Evolutionary conservation across 2,329 filamentous ascomycete species (phyloP).

Genomic region (Calonectria pteridis): DNA sequence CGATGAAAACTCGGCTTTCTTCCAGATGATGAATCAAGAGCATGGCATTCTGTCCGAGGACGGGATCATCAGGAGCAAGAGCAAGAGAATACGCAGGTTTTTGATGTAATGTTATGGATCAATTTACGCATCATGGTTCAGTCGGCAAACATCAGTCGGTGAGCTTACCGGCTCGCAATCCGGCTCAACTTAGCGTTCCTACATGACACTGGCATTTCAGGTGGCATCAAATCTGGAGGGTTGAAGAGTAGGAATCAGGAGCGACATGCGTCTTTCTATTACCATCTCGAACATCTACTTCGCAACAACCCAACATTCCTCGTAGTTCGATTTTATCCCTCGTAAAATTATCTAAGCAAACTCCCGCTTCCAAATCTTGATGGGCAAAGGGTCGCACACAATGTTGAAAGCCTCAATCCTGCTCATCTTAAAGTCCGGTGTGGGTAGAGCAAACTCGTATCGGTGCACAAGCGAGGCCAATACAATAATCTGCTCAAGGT

Average conservation of each 20-base stretch:
- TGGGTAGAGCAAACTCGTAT: slow-evolving; percentile 51
- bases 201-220: neutral
- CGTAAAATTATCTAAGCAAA: slow-evolving; percentile 12
- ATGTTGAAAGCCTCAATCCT: slow-evolving; percentile 30
- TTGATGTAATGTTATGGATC: neutral
- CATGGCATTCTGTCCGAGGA: neutral
- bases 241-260: neutral
- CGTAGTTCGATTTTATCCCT: too few relatives aligned
- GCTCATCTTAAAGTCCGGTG: slow-evolving; percentile 20
- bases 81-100: neutral
- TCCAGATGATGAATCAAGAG: neutral
- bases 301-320: neutral
- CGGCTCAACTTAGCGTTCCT: neutral
- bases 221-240: neutral
- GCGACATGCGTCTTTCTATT: neutral
- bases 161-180: neutral
- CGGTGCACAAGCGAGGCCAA: slow-evolving; percentile 55
- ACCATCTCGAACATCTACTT: neutral
- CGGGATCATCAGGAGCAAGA: neutral
- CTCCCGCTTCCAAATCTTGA: slow-evolving; percentile 32
- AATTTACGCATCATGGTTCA: neutral
- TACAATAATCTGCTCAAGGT: slow-evolving; percentile 59
- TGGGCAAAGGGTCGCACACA: slow-evolving; percentile 20
- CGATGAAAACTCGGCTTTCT: neutral
- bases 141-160: too few relatives aligned